A percentile compares a stretch with the other conserved stretches of the same genome.
Conservation (phyloP, 768 basidiomycete genomes). For the Harrya chromipes region DNA sequence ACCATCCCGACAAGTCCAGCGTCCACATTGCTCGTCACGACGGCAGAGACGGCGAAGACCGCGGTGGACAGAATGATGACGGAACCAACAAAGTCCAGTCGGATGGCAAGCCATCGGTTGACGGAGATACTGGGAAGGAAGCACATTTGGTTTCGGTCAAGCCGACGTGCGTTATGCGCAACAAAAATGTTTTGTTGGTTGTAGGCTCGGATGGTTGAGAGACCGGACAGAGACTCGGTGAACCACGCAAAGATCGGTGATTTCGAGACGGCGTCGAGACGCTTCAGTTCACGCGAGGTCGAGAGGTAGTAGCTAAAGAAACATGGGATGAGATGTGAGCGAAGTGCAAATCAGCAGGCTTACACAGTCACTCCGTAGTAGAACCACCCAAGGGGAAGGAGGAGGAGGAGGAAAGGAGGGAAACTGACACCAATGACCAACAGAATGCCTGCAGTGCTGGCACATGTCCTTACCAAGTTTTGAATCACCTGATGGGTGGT, state of each 20-base stretch:
- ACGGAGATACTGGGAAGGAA: constrained; percentile 68
- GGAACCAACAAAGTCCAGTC: constrained; percentile 82
- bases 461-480: constrained; percentile 62
- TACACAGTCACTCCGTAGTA: constrained; percentile 81
- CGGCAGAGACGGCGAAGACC: constrained; percentile 59
- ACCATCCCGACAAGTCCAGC: constrained; percentile 87
- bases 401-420: constrained; percentile 74
- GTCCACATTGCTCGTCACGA: constrained; percentile 77
- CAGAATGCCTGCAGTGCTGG: constrained; percentile 56
- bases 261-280: constrained; percentile 82
- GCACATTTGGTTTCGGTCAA: constrained; percentile 86
- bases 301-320: constrained; percentile 74
- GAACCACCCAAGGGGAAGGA: constrained; percentile 75
- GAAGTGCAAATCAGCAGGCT: constrained; percentile 16
- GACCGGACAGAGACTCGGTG: constrained; percentile 69
- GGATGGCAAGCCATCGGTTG: constrained; percentile 81
- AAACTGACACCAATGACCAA: constrained; percentile 78
- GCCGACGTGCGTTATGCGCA: constrained; percentile 62
- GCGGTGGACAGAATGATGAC: constrained; percentile 76
- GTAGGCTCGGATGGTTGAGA: constrained; percentile 84
- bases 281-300: constrained; percentile 84
- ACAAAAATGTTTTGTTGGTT: constrained; percentile 66
- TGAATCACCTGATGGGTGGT: constrained; percentile 49
- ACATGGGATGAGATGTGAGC: background rate
- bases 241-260: constrained; percentile 93